Percentiles rank a stretch among this genome's conserved stretches.
Conservation (phyloP, 805 yeast genomes). For the Middelhovenomyces tepae region DNA sequence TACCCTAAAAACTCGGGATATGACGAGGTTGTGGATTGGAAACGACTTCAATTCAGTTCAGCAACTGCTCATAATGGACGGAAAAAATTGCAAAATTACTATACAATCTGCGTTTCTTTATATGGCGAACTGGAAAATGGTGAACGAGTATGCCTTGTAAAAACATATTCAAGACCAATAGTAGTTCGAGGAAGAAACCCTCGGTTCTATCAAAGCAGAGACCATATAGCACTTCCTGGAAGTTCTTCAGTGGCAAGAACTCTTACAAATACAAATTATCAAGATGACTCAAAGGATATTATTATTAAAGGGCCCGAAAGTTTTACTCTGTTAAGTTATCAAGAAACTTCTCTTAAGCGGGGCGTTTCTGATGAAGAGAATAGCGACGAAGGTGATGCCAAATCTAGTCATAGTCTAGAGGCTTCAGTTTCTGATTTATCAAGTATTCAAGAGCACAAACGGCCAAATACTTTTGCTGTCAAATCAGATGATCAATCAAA, state of each 20-base stretch:
- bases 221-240: conserved; percentile 36
- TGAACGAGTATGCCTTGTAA: conserved; percentile 14
- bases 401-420: not conserved
- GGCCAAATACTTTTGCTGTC: conserved; percentile 1
- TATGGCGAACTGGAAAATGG: conserved; percentile 22
- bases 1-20: conserved; percentile 19
- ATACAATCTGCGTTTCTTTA: conserved; percentile 14
- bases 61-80: conserved; percentile 28
- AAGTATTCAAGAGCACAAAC: not conserved
- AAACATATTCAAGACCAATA: conserved; percentile 35
- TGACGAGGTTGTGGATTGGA: conserved; percentile 24
- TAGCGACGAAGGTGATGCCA: not conserved
- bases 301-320: no score
- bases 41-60: conserved; percentile 24
- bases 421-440: not conserved
- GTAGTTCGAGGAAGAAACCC: conserved; percentile 57
- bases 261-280: no score
- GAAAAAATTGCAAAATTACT: conserved; percentile 20
- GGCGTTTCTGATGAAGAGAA: no score
- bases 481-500: not conserved
- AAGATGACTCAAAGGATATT: no score
- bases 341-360: no score
- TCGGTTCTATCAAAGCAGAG: conserved; percentile 46
- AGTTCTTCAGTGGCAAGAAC: no score
- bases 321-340: no score